Evolutionary conservation across 768 basidiomycete species (phyloP), one percentile per base, ranked within the genome.

Genomic region (Hemileccinum impolitum): DNA sequence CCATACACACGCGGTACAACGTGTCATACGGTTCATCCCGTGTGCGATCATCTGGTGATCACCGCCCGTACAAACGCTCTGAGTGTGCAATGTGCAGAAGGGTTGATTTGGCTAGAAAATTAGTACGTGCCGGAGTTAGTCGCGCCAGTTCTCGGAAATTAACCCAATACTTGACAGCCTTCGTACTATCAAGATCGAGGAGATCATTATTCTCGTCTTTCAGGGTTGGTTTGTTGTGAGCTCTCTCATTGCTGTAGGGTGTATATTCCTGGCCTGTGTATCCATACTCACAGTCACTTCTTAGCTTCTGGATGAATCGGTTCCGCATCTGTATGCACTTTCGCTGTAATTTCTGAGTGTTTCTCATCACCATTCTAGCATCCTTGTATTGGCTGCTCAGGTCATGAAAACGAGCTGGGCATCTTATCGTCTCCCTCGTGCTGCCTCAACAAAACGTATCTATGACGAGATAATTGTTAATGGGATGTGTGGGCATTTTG

Each of bases 221-320:
- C 71, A 79, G 39, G 49, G 72, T 28, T 82, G 79, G 78, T 59
- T 79, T 28, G 65, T 80, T 31, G 61, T 70, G 3, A 53, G 80
- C 37, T 72, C 75, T 9, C 39, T 77, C 23, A 60, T 75, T 23
- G 75, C 79, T 34, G 79, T 80, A 55, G 36, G 75, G 18, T 58
- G 21, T 39, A 30, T 14, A 26, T 4, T 23, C 14, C 14, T 37
- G 7, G 2, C 3, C 4, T 14, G 4, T 34, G 14, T 43, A 25
- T 38, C 17, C 26, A 18, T 19, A 23, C 47, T 48, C 40, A 52
- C 45, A 25, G 13, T 37, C 8, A 25, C 13, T 47, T 26, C 1
- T 32, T 45, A 81, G 79, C 66, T 81, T 37, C 48, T 79, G 41
- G 73, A 70, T 45, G 78, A 80, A 56, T 78, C 77, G 1, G 68